Conservation (phyloP, 2,329 filamentous ascomycete genomes). For the Dactylellina haptotyla region DNA sequence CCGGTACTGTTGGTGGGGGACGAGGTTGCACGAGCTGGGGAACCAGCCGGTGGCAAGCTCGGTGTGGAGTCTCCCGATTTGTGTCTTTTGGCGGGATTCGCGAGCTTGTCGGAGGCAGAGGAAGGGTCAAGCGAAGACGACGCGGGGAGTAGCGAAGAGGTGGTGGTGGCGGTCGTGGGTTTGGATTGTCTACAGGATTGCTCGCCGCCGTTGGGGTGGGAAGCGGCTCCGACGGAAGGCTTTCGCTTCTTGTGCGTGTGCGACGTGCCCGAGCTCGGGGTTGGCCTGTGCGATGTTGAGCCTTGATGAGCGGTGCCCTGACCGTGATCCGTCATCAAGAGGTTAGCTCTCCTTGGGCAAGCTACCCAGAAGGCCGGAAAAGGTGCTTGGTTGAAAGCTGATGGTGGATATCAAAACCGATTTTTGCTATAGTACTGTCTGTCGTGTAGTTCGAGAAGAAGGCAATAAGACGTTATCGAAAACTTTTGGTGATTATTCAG, state of each 20-base stretch:
- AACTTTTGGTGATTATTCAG: slow-evolving; percentile 12
- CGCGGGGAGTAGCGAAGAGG: slow-evolving; percentile 10
- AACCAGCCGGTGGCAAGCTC: slow-evolving; percentile 17
- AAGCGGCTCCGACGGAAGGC: slow-evolving; percentile 31
- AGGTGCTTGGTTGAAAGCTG: background rate
- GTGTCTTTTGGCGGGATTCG: slow-evolving; percentile 42
- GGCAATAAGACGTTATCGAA: no score
- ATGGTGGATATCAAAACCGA: slow-evolving; percentile 11
- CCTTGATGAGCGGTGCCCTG: slow-evolving; percentile 36
- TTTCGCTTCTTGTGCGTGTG: slow-evolving; percentile 44
- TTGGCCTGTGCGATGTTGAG: slow-evolving; percentile 37
- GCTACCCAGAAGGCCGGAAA: slow-evolving; percentile 12
- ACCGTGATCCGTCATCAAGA: slow-evolving; percentile 50
- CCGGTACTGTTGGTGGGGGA: slow-evolving; percentile 3
- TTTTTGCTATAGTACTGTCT: no score
- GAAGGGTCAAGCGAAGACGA: slow-evolving; percentile 1
- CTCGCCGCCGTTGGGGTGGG: slow-evolving; percentile 27
- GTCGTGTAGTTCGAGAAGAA: no score
- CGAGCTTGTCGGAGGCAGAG: slow-evolving; percentile 17
- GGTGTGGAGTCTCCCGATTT: slow-evolving; percentile 49
- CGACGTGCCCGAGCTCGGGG: slow-evolving; percentile 25
- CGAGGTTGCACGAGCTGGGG: slow-evolving; percentile 9
- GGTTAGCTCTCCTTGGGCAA: slow-evolving; percentile 30
- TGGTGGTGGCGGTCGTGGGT: background rate
- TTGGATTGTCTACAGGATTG: slow-evolving; percentile 26